Percentiles rank a stretch among this genome's conserved stretches.
Evolutionary conservation across 345 rosid genomes (phyloP).

Genomic region (Eucalyptus victrix): DNA sequence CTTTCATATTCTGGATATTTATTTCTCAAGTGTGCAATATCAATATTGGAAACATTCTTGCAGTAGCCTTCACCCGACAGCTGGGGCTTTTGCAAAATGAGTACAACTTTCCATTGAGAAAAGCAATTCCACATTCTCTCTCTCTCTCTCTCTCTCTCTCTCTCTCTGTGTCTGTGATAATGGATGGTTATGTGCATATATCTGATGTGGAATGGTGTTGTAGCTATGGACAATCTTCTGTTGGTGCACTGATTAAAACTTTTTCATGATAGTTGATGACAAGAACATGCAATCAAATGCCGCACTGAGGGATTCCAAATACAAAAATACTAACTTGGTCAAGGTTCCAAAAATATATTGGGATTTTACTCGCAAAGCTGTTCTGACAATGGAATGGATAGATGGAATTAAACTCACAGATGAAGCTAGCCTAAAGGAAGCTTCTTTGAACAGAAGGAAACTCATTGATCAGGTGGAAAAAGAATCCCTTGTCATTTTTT

Average conservation of each 20-base stretch:
- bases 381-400: conserved; percentile 98
- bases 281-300: conserved; percentile 11
- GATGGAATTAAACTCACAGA: conserved; percentile 95
- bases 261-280: conserved; percentile 20
- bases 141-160: neutral
- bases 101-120: neutral
- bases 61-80: neutral
- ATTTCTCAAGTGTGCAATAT: neutral
- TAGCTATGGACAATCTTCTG: neutral
- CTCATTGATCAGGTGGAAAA: conserved; percentile 74
- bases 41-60: neutral
- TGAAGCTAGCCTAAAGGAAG: conserved; percentile 38
- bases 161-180: neutral
- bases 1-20: neutral
- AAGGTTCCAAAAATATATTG: conserved; percentile 93
- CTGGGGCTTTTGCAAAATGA: neutral
- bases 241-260: neutral
- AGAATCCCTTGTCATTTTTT: neutral
- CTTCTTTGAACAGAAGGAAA: conserved; percentile 54
- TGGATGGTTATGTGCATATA: neutral
- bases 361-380: conserved; percentile 66
- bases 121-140: neutral
- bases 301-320: conserved; percentile 6
- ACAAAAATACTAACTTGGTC: conserved; percentile 29
- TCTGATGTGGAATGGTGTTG: neutral